Conservation (phyloP, 1,284 basidiomycete species). For the Cryptococcus amylolentus region DNA sequence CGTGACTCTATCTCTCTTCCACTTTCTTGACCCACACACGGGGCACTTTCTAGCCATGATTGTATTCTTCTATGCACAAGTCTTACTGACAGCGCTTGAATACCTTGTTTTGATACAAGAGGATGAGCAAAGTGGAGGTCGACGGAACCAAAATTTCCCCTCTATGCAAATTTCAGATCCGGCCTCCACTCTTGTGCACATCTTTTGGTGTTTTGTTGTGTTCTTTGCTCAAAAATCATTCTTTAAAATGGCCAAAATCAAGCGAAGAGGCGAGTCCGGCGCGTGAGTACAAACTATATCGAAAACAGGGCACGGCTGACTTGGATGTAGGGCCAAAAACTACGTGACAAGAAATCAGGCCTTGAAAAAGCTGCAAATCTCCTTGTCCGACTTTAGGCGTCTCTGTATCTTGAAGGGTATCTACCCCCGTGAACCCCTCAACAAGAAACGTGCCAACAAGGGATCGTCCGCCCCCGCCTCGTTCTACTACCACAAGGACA, state of each 20-base stretch:
- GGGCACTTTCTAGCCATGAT: slow-evolving; percentile 42
- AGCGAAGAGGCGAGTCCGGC: slow-evolving; percentile 84
- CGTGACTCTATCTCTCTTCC: slow-evolving; percentile 40
- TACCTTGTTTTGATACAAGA: neutral
- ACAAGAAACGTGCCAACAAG: slow-evolving; percentile 93
- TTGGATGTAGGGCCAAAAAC: slow-evolving; percentile 66
- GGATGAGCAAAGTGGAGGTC: slow-evolving; percentile 6
- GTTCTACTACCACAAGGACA: slow-evolving; percentile 99
- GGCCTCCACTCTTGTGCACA: slow-evolving; percentile 11
- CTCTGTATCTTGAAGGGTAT: slow-evolving; percentile 99
- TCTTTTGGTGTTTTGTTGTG: neutral
- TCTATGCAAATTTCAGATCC: slow-evolving; percentile 9
- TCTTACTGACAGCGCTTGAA: neutral
- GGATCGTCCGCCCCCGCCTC: slow-evolving; percentile 94
- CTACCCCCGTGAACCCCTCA: slow-evolving; percentile 92
- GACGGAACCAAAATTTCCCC: slow-evolving; percentile 11
- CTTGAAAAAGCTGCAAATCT: slow-evolving; percentile 90
- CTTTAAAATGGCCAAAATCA: slow-evolving; percentile 74
- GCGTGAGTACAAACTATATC: slow-evolving; percentile 51
- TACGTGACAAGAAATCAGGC: slow-evolving; percentile 89
- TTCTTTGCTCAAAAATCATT: neutral
- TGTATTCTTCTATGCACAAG: neutral
- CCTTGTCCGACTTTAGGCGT: slow-evolving; percentile 92
- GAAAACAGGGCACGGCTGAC: neutral
- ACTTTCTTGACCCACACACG: slow-evolving; percentile 44